phyloP scores from a whole-genome alignment of 1,284 basidiomycete genomes.

The Laetiporus sulphureus region DNA sequence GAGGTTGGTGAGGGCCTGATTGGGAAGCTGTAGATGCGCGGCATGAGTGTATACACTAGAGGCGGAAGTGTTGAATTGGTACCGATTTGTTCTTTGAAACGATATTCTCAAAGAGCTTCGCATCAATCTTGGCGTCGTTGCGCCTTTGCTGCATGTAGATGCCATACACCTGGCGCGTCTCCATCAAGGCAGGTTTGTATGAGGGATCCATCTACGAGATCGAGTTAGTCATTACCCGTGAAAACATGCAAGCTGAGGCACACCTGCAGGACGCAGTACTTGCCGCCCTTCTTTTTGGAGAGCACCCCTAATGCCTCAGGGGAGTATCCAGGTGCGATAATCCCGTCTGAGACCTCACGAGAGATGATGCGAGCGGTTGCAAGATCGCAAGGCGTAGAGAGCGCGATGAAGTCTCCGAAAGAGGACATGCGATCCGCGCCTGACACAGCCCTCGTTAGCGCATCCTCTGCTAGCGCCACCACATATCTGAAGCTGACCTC shows the following conservation, averaged over 20 bases:
- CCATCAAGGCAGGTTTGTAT: constrained; percentile 72
- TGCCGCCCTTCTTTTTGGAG: constrained; percentile 96
- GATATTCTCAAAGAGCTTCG: constrained; percentile 79
- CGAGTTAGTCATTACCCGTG: too few species aligned
- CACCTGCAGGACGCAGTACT: constrained; percentile 96
- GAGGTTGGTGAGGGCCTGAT: constrained; percentile 74
- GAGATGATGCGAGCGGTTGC: constrained; percentile 96
- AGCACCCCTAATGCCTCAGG: constrained; percentile 87
- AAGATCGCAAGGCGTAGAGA: constrained; percentile 89
- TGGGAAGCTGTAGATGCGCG: constrained; percentile 49
- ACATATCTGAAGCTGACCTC: constrained; percentile 47
- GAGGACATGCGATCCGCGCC: constrained; percentile 99
- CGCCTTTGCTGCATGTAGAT: constrained; percentile 87
- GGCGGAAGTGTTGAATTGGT: constrained; percentile 15
- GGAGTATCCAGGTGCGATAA: constrained; percentile 93
- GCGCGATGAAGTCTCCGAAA: constrained; percentile 97
- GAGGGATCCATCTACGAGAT: constrained; percentile 70
- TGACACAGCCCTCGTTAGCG: too few species aligned
- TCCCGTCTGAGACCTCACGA: constrained; percentile 95
- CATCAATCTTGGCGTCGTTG: constrained; percentile 88
- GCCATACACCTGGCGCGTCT: constrained; percentile 96
- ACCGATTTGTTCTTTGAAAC: constrained; percentile 87
- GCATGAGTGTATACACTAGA: neutral
- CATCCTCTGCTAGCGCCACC: too few species aligned
- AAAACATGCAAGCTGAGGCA: constrained; percentile 6